A percentile compares a stretch with the other conserved stretches of the same genome.
Conservation (phyloP, 257 asterid genomes). For the Solanum chaucha region DNA sequence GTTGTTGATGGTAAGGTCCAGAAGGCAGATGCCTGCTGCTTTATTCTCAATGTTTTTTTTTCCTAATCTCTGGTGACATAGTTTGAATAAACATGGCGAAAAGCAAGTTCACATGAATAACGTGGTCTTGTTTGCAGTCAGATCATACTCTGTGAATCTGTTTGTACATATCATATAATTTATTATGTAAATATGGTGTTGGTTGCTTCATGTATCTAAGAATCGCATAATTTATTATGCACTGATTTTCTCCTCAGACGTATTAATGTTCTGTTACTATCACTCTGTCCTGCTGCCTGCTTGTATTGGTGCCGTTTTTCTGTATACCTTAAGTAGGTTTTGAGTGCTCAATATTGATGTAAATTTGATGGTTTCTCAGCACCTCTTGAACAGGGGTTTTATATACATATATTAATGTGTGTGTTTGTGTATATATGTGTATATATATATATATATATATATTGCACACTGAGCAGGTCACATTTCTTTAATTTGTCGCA, state of each 20-base stretch:
- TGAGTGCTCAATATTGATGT: background rate
- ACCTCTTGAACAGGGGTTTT: background rate
- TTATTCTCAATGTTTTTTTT: background rate
- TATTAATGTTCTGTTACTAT: background rate
- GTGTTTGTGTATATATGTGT: background rate
- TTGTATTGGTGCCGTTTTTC: background rate
- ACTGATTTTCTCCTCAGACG: background rate
- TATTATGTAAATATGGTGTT: background rate
- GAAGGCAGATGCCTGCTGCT: background rate
- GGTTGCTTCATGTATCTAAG: background rate
- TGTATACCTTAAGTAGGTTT: background rate
- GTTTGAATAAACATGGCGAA: background rate
- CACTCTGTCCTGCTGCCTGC: background rate
- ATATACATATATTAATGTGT: background rate
- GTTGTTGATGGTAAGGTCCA: conserved; percentile 27
- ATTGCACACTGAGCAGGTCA: background rate
- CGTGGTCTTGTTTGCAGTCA: background rate
- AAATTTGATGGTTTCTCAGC: background rate
- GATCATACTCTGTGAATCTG: background rate
- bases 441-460: too few relatives aligned
- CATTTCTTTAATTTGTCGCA: background rate
- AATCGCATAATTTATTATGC: background rate
- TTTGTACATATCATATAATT: background rate
- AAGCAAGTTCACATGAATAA: too few relatives aligned
- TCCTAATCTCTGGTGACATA: background rate